Conservation (phyloP, 768 basidiomycete genomes). For the Ramaria sp. region DNA sequence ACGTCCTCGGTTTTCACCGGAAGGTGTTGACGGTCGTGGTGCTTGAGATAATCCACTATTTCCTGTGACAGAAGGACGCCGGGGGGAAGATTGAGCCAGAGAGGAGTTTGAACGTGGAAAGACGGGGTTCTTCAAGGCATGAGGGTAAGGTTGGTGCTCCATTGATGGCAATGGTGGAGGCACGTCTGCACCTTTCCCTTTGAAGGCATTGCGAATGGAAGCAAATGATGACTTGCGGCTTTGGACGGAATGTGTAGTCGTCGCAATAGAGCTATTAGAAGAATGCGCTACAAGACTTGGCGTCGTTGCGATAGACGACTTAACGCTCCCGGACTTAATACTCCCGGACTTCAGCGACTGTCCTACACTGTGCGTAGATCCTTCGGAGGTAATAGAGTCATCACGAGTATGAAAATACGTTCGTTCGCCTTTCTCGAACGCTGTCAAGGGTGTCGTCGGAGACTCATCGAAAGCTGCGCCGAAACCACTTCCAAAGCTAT, state of each 20-base stretch:
- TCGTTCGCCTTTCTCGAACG: slow-evolving; percentile 35
- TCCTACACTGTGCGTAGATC: slow-evolving; percentile 38
- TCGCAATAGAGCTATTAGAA: slow-evolving; percentile 59
- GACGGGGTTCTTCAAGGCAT: slow-evolving; percentile 54
- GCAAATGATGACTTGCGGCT: slow-evolving; percentile 79
- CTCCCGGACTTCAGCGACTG: slow-evolving; percentile 8
- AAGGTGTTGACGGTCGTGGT: slow-evolving; percentile 43
- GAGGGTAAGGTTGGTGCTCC: slow-evolving; percentile 55
- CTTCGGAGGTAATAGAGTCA: slow-evolving; percentile 72
- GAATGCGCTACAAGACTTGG: slow-evolving; percentile 36
- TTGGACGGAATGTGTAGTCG: slow-evolving; percentile 41
- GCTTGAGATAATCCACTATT: slow-evolving; percentile 21
- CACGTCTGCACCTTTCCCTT: slow-evolving; percentile 42
- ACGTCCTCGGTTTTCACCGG: slow-evolving; percentile 21
- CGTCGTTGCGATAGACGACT: slow-evolving; percentile 9
- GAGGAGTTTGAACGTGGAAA: slow-evolving; percentile 79
- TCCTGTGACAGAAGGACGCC: slow-evolving; percentile 26
- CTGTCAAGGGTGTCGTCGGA: slow-evolving; percentile 44
- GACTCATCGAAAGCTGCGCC: slow-evolving; percentile 51
- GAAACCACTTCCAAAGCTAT: slow-evolving; percentile 18
- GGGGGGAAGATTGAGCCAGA: slow-evolving; percentile 35
- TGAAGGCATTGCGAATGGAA: slow-evolving; percentile 81
- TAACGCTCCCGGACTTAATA: slow-evolving; percentile 3
- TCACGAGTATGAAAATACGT: slow-evolving; percentile 66
- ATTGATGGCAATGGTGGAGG: slow-evolving; percentile 68